A percentile compares a stretch with the other conserved stretches of the same genome.
phyloP scores from a whole-genome alignment of 768 basidiomycete genomes.

The Pholiota microspora region DNA sequence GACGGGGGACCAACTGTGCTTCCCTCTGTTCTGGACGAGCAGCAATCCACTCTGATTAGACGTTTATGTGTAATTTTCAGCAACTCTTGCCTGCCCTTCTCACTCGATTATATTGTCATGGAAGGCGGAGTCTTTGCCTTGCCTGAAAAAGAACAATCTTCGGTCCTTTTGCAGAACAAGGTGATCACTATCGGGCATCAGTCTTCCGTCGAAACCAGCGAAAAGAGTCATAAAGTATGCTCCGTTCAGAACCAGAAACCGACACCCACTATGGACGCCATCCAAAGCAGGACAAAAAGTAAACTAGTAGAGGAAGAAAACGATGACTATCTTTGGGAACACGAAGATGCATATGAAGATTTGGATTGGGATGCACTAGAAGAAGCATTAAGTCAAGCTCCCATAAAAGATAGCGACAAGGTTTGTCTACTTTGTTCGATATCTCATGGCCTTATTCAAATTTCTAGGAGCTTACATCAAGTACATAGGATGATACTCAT shows the following conservation, averaged over 20 bases:
- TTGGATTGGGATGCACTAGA: conserved; percentile 29
- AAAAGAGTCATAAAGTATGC: background rate
- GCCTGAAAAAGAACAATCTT: conserved; percentile 8
- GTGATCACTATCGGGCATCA: conserved; percentile 2
- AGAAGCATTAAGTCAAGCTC: conserved; percentile 20
- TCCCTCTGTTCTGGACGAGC: conserved; percentile 21
- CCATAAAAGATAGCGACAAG: background rate
- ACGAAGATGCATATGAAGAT: conserved; percentile 40
- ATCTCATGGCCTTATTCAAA: too few relatives aligned
- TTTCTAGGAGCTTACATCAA: too few relatives aligned
- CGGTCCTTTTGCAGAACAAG: background rate
- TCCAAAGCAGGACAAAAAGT: background rate
- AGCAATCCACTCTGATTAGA: conserved; percentile 56
- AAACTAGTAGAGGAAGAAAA: conserved; percentile 20
- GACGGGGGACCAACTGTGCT: background rate
- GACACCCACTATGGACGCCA: background rate
- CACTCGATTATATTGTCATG: conserved; percentile 76
- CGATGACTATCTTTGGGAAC: conserved; percentile 42
- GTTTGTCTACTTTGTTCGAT: background rate
- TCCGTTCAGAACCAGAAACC: background rate
- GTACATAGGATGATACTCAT: too few relatives aligned
- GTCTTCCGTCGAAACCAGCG: background rate
- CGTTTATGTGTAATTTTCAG: conserved; percentile 79
- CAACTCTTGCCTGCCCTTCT: conserved; percentile 51
- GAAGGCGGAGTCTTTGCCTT: conserved; percentile 47